phyloP scores from a whole-genome alignment of 306 rosid genomes.

The Vicia villosa region DNA sequence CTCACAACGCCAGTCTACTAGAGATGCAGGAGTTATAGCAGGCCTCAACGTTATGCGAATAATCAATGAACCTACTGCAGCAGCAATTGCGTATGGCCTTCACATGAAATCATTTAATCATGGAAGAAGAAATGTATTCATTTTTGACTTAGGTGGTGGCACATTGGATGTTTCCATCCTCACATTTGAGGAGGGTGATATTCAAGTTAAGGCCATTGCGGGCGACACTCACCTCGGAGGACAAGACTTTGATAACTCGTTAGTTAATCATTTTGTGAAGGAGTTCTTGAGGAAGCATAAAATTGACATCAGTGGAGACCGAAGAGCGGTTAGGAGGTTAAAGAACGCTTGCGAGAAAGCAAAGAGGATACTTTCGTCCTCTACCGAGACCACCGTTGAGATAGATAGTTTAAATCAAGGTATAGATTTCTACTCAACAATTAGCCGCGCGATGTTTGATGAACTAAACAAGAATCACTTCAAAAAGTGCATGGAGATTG shows the following conservation, averaged over 20 bases:
- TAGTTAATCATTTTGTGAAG: constrained; percentile 4
- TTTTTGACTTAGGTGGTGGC: constrained; percentile 36
- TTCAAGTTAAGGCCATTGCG: not conserved
- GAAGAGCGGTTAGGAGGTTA: constrained; percentile 25
- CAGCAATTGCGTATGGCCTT: constrained; percentile 27
- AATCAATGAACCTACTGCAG: constrained; percentile 37
- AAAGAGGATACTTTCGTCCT: constrained; percentile 18
- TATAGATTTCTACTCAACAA: not conserved
- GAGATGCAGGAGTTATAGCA: constrained; percentile 27
- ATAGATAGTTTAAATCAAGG: not conserved
- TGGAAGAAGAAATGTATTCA: not conserved
- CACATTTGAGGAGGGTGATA: not conserved
- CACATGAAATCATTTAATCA: not conserved
- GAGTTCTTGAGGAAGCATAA: constrained; percentile 14
- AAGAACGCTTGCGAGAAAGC: constrained; percentile 24
- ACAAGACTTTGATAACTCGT: not conserved
- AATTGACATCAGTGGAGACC: not conserved
- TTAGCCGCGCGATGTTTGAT: constrained; percentile 32
- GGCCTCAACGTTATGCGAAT: constrained; percentile 10
- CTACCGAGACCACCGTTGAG: not conserved
- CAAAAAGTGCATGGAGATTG: constrained; percentile 14
- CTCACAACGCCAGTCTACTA: constrained; percentile 31
- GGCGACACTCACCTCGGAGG: not conserved
- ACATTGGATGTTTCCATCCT: constrained; percentile 38
- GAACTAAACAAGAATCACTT: constrained; percentile 18